Percentiles rank a stretch among this genome's conserved stretches.
These are phyloP conservation scores for Didymosphaeria variabile DNA, from an alignment of 2,329 filamentous ascomycete species.

Conservation along the genomic window DNA sequence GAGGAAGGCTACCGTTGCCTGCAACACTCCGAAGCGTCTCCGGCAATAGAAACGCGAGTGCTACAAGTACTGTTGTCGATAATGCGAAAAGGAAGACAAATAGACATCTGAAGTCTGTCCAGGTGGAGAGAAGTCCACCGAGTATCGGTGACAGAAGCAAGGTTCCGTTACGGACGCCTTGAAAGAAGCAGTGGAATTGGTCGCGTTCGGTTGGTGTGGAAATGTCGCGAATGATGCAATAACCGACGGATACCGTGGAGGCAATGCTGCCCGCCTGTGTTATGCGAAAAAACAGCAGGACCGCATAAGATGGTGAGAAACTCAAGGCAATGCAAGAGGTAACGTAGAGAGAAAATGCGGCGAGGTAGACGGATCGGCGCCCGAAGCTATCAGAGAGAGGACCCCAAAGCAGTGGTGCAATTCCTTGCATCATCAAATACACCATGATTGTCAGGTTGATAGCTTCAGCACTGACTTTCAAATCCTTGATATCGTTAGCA, in stretches of 20 bases:
- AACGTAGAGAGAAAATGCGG: conserved; percentile 59
- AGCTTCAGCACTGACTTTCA: conserved; percentile 35
- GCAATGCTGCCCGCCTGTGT: conserved; percentile 61
- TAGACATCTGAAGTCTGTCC: conserved; percentile 48
- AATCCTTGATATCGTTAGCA: conserved; percentile 28
- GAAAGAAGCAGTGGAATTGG: conserved; percentile 51
- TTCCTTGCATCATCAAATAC: conserved; percentile 56
- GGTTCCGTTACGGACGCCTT: conserved; percentile 50
- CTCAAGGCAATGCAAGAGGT: conserved; percentile 58
- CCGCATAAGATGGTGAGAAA: conserved; percentile 54
- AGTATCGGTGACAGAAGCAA: conserved; percentile 37
- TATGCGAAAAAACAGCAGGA: conserved; percentile 57
- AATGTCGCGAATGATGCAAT: conserved; percentile 55
- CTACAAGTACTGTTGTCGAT: conserved; percentile 45
- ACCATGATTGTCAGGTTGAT: conserved; percentile 47
- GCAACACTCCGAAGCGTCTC: conserved; percentile 47
- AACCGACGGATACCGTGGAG: conserved; percentile 59
- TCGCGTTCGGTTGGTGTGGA: conserved; percentile 49
- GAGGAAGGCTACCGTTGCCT: conserved; percentile 41
- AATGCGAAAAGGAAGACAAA: conserved; percentile 65
- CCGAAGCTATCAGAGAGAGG: conserved; percentile 59
- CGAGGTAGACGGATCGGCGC: conserved; percentile 56
- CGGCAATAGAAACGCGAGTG: conserved; percentile 50
- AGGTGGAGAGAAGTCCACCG: conserved; percentile 37
- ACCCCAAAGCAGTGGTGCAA: conserved; percentile 61